Evolutionary conservation across 2,329 filamentous ascomycete genomes (phyloP).

Genomic region (Aspergillus sp.): DNA sequence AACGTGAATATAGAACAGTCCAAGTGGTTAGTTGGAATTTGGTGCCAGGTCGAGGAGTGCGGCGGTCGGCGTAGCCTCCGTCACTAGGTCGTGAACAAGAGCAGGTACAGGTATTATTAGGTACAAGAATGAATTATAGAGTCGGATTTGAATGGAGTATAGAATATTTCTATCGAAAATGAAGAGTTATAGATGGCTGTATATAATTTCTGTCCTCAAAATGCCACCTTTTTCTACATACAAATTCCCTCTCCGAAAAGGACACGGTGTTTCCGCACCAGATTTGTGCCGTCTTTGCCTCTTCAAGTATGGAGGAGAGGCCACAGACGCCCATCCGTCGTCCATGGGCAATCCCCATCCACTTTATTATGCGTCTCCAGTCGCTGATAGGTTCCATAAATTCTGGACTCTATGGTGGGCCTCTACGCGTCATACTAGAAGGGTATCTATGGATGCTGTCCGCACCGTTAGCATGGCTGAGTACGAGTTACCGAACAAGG

Average conservation of each 20-base stretch:
- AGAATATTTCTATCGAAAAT: background rate
- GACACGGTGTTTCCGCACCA: conserved; percentile 24
- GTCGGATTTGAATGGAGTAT: background rate
- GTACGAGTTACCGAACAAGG: no score
- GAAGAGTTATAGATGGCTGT: no score
- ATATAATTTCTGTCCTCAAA: background rate
- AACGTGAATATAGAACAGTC: background rate
- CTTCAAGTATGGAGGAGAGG: background rate
- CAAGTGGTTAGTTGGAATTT: conserved; percentile 22
- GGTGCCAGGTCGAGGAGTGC: conserved; percentile 32
- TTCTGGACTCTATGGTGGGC: no score
- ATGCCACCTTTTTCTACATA: background rate
- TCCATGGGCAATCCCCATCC: no score
- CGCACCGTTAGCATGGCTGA: background rate
- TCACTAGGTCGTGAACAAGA: conserved; percentile 18
- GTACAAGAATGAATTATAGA: background rate
- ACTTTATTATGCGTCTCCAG: no score
- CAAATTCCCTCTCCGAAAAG: conserved; percentile 10
- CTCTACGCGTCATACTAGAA: background rate
- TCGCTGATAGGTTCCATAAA: no score
- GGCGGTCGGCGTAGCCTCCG: conserved; percentile 32
- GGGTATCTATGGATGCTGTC: background rate
- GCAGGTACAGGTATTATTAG: background rate
- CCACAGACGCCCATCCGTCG: no score
- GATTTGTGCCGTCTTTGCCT: conserved; percentile 1